A percentile compares a stretch with the other conserved stretches of the same genome.
Evolutionary conservation across 208 protist species (phyloP).

Genomic region (Acanthamoeba royreba): DNA sequence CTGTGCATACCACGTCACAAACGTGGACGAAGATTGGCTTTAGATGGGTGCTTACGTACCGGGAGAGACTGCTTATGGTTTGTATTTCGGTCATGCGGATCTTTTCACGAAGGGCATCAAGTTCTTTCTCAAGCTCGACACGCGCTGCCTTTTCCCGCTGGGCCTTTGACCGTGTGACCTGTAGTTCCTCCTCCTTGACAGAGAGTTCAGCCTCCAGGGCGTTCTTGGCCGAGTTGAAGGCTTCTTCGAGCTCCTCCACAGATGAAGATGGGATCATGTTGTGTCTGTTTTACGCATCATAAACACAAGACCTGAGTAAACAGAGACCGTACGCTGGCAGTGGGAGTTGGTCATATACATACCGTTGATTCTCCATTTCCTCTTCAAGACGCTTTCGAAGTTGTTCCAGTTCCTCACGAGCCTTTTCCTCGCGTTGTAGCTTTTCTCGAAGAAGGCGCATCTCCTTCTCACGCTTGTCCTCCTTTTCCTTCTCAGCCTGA

Average conservation of each 20-base stretch:
- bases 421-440: not conserved
- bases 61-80: not conserved
- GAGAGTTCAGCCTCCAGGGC: not conserved
- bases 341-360: not conserved
- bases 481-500: constrained; percentile 6
- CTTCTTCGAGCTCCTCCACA: constrained; percentile 5
- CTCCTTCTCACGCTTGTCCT: not conserved
- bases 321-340: not conserved
- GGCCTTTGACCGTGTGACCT: not conserved
- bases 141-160: not conserved
- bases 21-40: not conserved
- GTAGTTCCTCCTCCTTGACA: not conserved
- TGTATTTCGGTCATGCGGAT: constrained; percentile 8
- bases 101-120: constrained; percentile 4
- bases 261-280: constrained; percentile 12
- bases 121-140: not conserved
- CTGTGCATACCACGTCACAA: not conserved
- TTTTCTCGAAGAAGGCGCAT: not conserved
- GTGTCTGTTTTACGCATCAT: not conserved
- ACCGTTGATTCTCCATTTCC: constrained; percentile 19
- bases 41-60: not conserved
- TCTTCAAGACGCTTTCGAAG: not conserved
- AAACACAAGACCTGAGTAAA: not conserved
- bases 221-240: not conserved
- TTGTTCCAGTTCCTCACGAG: not conserved